phyloP scores from a whole-genome alignment of 1,284 basidiomycete species.

The Ceratobasidium sp. region DNA sequence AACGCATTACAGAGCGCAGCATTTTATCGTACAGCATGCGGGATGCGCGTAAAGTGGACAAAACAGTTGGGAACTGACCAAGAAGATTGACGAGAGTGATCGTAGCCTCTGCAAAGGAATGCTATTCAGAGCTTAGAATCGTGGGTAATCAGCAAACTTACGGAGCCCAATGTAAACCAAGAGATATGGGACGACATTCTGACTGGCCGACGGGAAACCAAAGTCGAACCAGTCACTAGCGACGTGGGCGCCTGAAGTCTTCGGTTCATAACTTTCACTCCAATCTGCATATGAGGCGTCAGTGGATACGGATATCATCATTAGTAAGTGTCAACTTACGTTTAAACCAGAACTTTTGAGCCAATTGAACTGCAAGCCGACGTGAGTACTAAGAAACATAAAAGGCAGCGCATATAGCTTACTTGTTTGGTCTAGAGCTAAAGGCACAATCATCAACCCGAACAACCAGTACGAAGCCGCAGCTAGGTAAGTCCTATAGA shows the following conservation, averaged over 20 bases:
- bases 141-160: neutral
- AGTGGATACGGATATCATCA: neutral
- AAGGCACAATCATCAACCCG: neutral
- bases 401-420: neutral
- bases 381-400: neutral
- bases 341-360: conserved; percentile 45
- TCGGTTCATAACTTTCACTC: conserved; percentile 42
- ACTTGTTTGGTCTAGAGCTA: conserved; percentile 15
- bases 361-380: conserved; percentile 7
- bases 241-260: neutral
- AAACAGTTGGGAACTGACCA: conserved; percentile 23
- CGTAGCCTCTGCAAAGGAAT: conserved; percentile 6
- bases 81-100: neutral
- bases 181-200: conserved; percentile 44
- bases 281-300: conserved; percentile 14
- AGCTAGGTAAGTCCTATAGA: conserved; percentile 42
- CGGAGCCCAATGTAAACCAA: conserved; percentile 29
- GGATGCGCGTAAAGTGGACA: conserved; percentile 38
- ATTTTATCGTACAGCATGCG: conserved; percentile 32
- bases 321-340: neutral
- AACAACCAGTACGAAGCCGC: conserved; percentile 46
- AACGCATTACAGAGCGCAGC: conserved; percentile 45
- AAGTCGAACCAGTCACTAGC: neutral
- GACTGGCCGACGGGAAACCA: conserved; percentile 22
- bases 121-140: neutral